Conservation (phyloP, 208 protist species). For the Leishmania tropica region DNA sequence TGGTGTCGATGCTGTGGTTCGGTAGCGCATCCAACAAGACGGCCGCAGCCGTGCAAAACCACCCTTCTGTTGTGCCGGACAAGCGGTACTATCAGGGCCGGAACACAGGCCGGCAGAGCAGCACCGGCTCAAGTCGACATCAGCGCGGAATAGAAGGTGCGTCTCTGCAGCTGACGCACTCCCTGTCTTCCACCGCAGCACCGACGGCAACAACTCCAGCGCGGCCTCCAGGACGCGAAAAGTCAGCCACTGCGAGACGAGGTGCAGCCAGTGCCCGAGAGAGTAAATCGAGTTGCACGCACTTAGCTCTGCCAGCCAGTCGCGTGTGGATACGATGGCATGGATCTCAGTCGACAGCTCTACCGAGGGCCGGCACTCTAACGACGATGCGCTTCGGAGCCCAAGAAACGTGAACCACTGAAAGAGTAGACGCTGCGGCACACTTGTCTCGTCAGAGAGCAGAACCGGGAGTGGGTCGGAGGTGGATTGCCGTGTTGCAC, state of each 20-base stretch:
- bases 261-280: neutral
- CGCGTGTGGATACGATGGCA: neutral
- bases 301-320: neutral
- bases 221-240: neutral
- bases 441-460: neutral
- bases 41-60: neutral
- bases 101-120: neutral
- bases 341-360: neutral
- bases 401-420: constrained; percentile 11
- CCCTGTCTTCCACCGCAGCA: neutral
- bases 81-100: neutral
- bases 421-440: neutral
- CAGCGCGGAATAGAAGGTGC: neutral
- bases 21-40: constrained; percentile 7
- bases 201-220: neutral
- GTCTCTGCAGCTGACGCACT: neutral
- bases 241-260: constrained; percentile 7
- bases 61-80: too few relatives aligned
- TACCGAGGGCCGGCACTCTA: neutral
- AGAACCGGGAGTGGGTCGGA: neutral
- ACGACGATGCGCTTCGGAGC: neutral
- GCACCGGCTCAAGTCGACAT: neutral
- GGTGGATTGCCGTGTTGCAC: neutral
- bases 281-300: neutral
- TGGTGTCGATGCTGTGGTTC: neutral